Conservation (phyloP, 768 basidiomycete genomes). For the Antrodiella citrinella region DNA sequence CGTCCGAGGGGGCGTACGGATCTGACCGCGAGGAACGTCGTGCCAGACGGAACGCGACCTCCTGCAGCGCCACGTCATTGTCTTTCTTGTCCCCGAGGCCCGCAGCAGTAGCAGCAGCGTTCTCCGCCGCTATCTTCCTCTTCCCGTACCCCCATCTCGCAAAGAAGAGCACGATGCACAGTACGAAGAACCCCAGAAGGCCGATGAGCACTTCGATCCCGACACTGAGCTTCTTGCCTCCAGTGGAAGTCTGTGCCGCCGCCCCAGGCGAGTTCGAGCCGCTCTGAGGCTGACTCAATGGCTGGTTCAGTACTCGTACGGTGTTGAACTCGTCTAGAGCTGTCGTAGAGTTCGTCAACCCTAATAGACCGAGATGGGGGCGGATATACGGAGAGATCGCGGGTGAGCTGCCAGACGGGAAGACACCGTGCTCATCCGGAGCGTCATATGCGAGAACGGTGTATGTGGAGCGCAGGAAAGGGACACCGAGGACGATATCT, state of each 20-base stretch:
- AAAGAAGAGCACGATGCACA: slow-evolving; percentile 47
- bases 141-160: slow-evolving; percentile 41
- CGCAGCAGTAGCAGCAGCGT: too few relatives aligned
- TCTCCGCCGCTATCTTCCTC: slow-evolving; percentile 1
- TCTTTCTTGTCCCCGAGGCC: too few relatives aligned
- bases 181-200: slow-evolving; percentile 47
- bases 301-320: slow-evolving; percentile 59
- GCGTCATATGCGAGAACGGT: slow-evolving; percentile 63
- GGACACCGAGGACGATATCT: slow-evolving; percentile 74
- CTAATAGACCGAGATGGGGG: slow-evolving; percentile 52
- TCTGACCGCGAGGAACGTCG: slow-evolving; percentile 20
- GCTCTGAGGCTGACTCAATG: slow-evolving; percentile 26
- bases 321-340: slow-evolving; percentile 63
- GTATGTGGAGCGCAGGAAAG: slow-evolving; percentile 71
- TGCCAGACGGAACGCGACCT: slow-evolving; percentile 31
- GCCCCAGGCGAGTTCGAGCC: background rate
- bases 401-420: slow-evolving; percentile 24
- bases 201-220: slow-evolving; percentile 59
- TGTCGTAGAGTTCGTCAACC: slow-evolving; percentile 50
- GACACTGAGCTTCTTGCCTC: slow-evolving; percentile 37
- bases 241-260: background rate
- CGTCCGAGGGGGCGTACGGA: slow-evolving; percentile 3
- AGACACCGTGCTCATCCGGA: slow-evolving; percentile 37
- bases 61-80: too few relatives aligned
- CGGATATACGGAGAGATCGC: slow-evolving; percentile 20